Percentiles rank a stretch among this genome's conserved stretches.
phyloP scores from a whole-genome alignment of 164 flowering plant species.

The Nymphaea thermarum region DNA sequence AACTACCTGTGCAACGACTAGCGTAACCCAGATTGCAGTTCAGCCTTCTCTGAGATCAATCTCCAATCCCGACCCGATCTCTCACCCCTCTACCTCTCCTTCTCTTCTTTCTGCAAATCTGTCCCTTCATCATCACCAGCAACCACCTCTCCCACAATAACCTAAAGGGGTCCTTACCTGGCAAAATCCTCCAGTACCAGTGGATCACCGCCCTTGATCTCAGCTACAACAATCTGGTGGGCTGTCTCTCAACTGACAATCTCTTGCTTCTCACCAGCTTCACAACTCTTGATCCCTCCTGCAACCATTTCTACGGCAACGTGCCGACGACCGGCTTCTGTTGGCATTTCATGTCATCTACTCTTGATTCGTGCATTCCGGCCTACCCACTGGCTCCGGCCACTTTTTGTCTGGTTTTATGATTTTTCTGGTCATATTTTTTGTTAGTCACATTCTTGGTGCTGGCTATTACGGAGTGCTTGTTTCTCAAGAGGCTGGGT shows the following conservation, averaged over 20 bases:
- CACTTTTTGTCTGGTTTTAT: no score
- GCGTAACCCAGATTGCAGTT: constrained; percentile 34
- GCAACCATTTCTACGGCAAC: not conserved
- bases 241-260: constrained; percentile 28
- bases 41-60: constrained; percentile 35
- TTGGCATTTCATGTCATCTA: no score
- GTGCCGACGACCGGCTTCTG: constrained; percentile 13
- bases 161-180: constrained; percentile 37
- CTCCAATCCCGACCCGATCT: constrained; percentile 30
- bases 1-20: constrained; percentile 46
- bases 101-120: constrained; percentile 29
- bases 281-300: constrained; percentile 28
- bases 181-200: constrained; percentile 28
- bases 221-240: constrained; percentile 34
- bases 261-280: constrained; percentile 28
- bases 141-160: constrained; percentile 10
- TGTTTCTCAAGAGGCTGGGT: no score
- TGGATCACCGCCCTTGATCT: constrained; percentile 46
- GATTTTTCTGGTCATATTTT: no score
- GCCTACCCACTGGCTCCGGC: no score
- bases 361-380: no score
- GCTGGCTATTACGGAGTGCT: constrained; percentile 34
- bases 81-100: constrained; percentile 32
- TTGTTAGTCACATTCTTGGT: not conserved
- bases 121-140: constrained; percentile 33